Base-by-base conservation (phyloP, 768 basidiomycete genomes). In the Lactarius quietus region DNA sequence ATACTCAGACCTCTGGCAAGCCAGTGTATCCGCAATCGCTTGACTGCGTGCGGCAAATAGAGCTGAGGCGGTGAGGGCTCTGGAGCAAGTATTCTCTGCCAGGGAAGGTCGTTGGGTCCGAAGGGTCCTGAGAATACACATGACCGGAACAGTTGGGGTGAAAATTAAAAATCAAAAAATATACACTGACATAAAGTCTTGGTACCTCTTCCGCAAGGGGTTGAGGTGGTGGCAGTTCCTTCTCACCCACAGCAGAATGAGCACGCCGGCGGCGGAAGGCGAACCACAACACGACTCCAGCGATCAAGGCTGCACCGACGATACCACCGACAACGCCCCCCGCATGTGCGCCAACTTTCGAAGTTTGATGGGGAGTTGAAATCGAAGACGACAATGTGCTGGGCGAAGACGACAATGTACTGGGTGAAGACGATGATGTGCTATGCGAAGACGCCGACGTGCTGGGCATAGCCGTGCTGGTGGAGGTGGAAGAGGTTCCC, bases 301-400 rank as follows among this genome's bases (percentile, higher is more conserved):
- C 79, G 15, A 86, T 74, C 53, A 82, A 67, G 15, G 78, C 80
- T 23, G 84, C 63, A n/a, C 73, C 78, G 31, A 83, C 77, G 0
- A 87, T 63, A 20, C 82, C 84, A 6, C 84, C 85, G 10, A 86
- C 77, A 8, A 84, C 82, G 20, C 87, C 87, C 45, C 87, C 87
- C 0, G 82, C 84, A 36, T 88, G 86, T n/a, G 83, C 84, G 1
- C 86, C n/a, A n/a, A n/a, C n/a, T n/a, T n/a, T n/a, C 86, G 1
- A 82, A 78, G 67, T 83, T 75, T 20, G 66, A 63, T 29, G 6
- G 39, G 26, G 43, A 10, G 18, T 38, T 0, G 38, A 48, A 28
- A 52, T 38, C 53, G 35, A 31, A 7, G 41, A 20, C 33, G 33
- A 33, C 4, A 8, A 33, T 33, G 33, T 4, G n/a, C n/a, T 33